phyloP scores from a whole-genome alignment of 2,329 filamentous ascomycete species.

The Aspergillus transmontanensis region DNA sequence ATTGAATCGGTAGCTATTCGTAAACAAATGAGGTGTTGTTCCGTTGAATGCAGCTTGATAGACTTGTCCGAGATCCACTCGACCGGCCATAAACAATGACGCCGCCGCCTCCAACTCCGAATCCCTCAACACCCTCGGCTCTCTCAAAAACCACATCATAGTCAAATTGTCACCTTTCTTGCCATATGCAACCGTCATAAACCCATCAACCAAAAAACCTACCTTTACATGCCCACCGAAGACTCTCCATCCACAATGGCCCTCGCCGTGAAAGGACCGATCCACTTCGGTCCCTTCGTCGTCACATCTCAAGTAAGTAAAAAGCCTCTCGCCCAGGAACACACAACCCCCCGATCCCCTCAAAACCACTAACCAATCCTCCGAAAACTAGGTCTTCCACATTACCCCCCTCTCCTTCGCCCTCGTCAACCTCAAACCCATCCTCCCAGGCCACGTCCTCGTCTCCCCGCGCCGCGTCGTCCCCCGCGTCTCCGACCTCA shows the following conservation, averaged over 20 bases:
- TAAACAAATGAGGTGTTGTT: not conserved
- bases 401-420: slow-evolving; percentile 78
- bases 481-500: slow-evolving; percentile 74
- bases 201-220: not conserved
- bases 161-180: not conserved
- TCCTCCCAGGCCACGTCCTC: slow-evolving; percentile 90
- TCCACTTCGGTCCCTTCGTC: slow-evolving; percentile 75
- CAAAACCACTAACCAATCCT: slow-evolving; percentile 3
- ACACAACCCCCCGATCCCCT: not conserved
- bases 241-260: slow-evolving; percentile 23
- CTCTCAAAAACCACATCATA: not conserved
- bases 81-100: not conserved
- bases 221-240: slow-evolving; percentile 14
- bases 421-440: slow-evolving; percentile 91
- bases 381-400: slow-evolving; percentile 73
- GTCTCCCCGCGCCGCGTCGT: slow-evolving; percentile 74
- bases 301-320: slow-evolving; percentile 69
- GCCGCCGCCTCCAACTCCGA: not conserved
- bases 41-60: not conserved
- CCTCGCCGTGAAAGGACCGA: slow-evolving; percentile 34
- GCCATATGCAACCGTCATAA: not conserved
- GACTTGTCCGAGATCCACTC: not conserved
- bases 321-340: too few species aligned
- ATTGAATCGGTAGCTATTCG: not conserved
- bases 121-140: not conserved